phyloP scores from a whole-genome alignment of 495 filamentous ascomycete species.

The Penicillium egyptiacum region DNA sequence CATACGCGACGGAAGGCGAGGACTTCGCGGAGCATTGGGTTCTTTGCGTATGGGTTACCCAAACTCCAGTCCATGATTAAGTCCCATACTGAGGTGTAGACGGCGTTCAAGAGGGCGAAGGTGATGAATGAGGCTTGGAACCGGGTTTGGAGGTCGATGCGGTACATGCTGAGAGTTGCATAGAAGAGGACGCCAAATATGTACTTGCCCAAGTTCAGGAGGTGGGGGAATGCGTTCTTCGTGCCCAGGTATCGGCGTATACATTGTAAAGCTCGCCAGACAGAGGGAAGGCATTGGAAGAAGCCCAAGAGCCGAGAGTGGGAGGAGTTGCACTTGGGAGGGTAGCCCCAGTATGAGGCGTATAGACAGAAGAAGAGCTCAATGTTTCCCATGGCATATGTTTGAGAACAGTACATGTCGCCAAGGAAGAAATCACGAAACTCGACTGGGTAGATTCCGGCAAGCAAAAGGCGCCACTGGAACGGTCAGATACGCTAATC shows the following conservation, averaged over 20 bases:
- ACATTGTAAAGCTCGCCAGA: constrained; percentile 90
- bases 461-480: constrained; percentile 79
- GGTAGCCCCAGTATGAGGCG: constrained; percentile 67
- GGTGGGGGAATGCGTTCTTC: constrained; percentile 82
- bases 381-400: constrained; percentile 86
- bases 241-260: constrained; percentile 87
- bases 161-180: constrained; percentile 73
- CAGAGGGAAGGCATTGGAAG: constrained; percentile 76
- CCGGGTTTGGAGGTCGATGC: constrained; percentile 59
- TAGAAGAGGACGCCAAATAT: constrained; percentile 78
- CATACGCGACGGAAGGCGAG: constrained; percentile 72
- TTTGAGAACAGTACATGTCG: constrained; percentile 94
- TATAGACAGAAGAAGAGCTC: constrained; percentile 96
- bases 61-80: constrained; percentile 95
- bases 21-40: constrained; percentile 73
- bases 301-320: constrained; percentile 85
- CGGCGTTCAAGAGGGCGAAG: constrained; percentile 73
- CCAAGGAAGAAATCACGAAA: constrained; percentile 97
- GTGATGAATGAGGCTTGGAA: constrained; percentile 71
- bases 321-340: constrained; percentile 76
- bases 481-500: constrained; percentile 22
- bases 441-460: constrained; percentile 89
- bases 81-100: constrained; percentile 93
- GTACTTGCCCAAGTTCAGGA: constrained; percentile 93
- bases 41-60: constrained; percentile 67